These are phyloP conservation scores for Xanthoconium stramineum DNA, from an alignment of 768 basidiomycete genomes.

Conservation along the genomic window DNA sequence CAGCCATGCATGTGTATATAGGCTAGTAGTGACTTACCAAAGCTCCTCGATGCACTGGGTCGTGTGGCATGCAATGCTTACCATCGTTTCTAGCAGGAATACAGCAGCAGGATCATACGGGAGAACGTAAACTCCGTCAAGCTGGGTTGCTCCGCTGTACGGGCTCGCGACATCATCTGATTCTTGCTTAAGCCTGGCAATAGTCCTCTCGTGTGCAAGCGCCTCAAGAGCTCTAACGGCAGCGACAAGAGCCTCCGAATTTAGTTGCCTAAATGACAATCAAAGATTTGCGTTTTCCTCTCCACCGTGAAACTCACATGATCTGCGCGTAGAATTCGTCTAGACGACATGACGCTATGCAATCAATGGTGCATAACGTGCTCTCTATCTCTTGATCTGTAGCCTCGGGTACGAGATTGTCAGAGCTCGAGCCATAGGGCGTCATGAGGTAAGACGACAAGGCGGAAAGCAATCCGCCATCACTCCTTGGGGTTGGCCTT, in stretches of 20 bases:
- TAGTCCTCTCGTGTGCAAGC: conserved; percentile 85
- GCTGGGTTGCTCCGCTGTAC: conserved; percentile 30
- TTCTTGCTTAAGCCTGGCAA: conserved; percentile 71
- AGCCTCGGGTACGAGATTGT: conserved; percentile 80
- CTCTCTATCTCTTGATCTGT: conserved; percentile 91
- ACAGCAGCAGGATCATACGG: conserved; percentile 96
- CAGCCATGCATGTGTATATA: neutral
- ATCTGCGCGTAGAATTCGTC: conserved; percentile 95
- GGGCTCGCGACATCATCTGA: conserved; percentile 52
- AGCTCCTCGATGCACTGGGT: conserved; percentile 80
- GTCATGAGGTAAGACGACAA: conserved; percentile 96
- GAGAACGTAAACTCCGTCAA: conserved; percentile 51
- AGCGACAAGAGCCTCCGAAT: conserved; percentile 75
- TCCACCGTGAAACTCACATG: conserved; percentile 53
- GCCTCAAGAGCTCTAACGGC: conserved; percentile 85
- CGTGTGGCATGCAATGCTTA: conserved; percentile 79
- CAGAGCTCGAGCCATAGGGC: conserved; percentile 75
- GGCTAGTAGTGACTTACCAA: conserved; percentile 54
- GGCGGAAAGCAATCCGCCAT: conserved; percentile 91
- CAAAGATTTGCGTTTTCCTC: neutral
- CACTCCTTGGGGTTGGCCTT: conserved; percentile 59
- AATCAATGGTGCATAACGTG: conserved; percentile 93
- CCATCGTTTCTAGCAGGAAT: conserved; percentile 92
- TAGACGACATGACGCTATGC: conserved; percentile 87
- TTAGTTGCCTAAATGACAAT: conserved; percentile 59